Base-by-base conservation (phyloP, 2,329 filamentous ascomycete species). In the Phaeosphaeria sp. region DNA sequence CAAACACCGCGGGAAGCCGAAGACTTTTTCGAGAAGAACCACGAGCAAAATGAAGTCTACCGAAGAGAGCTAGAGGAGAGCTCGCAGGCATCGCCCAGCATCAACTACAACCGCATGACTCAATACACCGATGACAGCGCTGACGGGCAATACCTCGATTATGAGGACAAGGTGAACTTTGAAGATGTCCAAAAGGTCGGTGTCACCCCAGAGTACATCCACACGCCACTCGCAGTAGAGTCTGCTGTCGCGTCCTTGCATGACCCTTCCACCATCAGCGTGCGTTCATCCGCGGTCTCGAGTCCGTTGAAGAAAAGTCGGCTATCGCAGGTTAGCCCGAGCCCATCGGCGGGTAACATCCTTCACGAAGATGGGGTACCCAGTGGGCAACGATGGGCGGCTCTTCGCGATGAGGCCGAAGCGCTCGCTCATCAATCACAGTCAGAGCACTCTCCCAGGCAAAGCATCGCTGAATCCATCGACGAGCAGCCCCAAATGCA, bases 161-260 rank as follows among this genome's bases (percentile, higher is more conserved):
- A 58, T 13, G 60, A 68, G 13, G 85, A 82, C 47, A 74, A 72
- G 47, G 79, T 87, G 45, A 82, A 86, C 30, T 83, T 87, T 21
- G 90, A 91, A 66, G 86, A 91, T 55, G 87, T 97, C 24, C 87
- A 86, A 27, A 87, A 86, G 20, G 79, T 92, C 47, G 89, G 86
- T 43, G 88, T 88, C 11, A 96, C 91, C 66, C 89, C 92, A 1
- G 84, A 91, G 64, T 89, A 92, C 70, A 84, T 96, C 2, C 88
- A 93, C 66, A 88, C 87, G 1, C 87, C 86, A 1, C 73, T 88
- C 33, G 92, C 86, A 2, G 88, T 96, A 0, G 93, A 97, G 76
- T 97, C 93, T 15, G 91, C 91, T 9, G 93, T 98, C 11, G 94
- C 94, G 7, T 97, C 93, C 17, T 81, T 98, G 6, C 90, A 95